phyloP scores from a whole-genome alignment of 441 rosid species.

The Arabidopsis hybrid region DNA sequence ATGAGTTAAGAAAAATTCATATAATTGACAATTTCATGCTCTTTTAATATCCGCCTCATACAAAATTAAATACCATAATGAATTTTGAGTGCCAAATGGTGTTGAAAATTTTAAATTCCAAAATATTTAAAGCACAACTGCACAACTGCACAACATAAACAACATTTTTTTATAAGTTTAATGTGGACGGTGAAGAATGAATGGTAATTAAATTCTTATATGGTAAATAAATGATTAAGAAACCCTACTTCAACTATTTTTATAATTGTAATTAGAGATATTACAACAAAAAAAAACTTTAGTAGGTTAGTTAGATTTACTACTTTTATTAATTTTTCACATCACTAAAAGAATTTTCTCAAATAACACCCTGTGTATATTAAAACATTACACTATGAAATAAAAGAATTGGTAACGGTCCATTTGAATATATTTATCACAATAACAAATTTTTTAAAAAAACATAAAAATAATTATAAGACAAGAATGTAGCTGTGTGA shows the following conservation, averaged over 20 bases:
- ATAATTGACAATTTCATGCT: constrained; percentile 20
- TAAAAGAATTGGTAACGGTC: not conserved
- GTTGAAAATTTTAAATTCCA: not conserved
- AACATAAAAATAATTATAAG: not conserved
- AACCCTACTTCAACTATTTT: not conserved
- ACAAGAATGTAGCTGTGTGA: constrained; percentile 32
- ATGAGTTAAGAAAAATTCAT: not conserved
- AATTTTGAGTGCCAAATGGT: not conserved
- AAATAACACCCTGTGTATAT: not conserved
- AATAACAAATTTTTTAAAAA: not conserved
- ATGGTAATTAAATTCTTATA: not conserved
- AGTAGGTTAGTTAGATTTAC: too few relatives aligned
- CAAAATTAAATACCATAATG: not conserved
- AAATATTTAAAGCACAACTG: not conserved
- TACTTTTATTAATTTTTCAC: not conserved
- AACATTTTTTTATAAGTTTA: not conserved
- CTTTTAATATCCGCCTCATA: not conserved
- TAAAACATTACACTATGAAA: not conserved
- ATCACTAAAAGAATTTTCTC: not conserved
- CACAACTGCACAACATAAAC: too few relatives aligned
- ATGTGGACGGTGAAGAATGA: not conserved
- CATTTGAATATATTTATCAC: not conserved
- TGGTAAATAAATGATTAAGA: not conserved
- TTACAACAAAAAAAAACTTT: not conserved
- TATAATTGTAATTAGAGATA: not conserved